Base-by-base conservation (phyloP, 2,329 filamentous ascomycete species). In the Xylariales sp. region DNA sequence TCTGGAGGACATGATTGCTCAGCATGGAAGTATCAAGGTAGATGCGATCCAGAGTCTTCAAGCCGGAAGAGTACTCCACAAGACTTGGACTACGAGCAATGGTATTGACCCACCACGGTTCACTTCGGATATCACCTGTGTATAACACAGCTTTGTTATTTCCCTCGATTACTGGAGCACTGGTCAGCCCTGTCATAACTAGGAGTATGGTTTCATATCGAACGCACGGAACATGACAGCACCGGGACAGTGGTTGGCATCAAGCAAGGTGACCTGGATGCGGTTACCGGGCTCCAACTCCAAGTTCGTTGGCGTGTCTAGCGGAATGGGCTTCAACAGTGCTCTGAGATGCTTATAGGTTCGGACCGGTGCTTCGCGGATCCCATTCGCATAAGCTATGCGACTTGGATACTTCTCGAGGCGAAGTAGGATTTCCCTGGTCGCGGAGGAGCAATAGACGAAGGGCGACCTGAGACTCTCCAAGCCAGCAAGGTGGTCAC, bases 241-340 rank as follows among this genome's bases (percentile, higher is more conserved):
- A 0, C 91, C 90, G 1, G 84, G 76, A 53, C 91, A 97, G 58
- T 96, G 91, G 53, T 97, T 96, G 1, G 91, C 89, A 65, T 95
- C 85, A 38, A 96, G 78, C 0, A 96, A 70, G 0, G 89, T 96
- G 14, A 95, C 87, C 34, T 82, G 80, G 18, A 96, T 80, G n/a
- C 65, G 67, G 34, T 76, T 74, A 1, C 78, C 77, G 0, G 83
- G 86, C 2, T 70, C 72, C 3, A 96, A 70, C 54, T 95, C 87
- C 34, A 97, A 78, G 4, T 68, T 63, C 0, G 83, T 90, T 0
- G 88, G 87, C 0, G 88, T 88, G 37, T 93, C 83, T 7, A 95
- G 64, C 1, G 90, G 90, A 22, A 97, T 74, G 0, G 88, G 75
- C 64, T 90, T 89, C 38, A 95, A 64, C 20, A 93, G 62, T 40